phyloP scores from a whole-genome alignment of 2,329 filamentous ascomycete genomes.

The Colletotrichum siamense region DNA sequence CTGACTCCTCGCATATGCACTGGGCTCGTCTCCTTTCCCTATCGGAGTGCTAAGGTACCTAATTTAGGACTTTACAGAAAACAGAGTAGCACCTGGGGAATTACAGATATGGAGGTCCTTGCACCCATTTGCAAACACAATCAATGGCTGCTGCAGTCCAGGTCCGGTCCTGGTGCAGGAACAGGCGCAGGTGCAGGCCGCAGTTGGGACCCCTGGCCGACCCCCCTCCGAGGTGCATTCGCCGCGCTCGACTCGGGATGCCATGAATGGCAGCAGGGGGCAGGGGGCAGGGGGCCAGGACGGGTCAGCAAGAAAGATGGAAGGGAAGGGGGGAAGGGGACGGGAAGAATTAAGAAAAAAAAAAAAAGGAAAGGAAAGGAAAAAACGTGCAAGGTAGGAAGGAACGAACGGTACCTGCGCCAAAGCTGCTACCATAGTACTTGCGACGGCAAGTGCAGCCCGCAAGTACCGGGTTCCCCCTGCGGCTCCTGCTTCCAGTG shows the following conservation, averaged over 20 bases:
- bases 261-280: neutral
- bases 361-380: neutral
- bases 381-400: neutral
- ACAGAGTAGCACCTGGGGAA: neutral
- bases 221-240: neutral
- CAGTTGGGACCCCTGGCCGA: neutral
- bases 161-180: neutral
- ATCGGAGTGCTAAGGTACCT: neutral
- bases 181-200: neutral
- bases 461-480: slow-evolving; percentile 11
- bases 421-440: neutral
- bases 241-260: neutral
- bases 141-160: neutral
- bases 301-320: neutral
- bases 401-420: slow-evolving; percentile 18
- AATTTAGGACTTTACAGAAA: neutral
- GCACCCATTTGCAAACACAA: neutral
- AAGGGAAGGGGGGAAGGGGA: neutral
- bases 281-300: neutral
- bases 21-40: neutral
- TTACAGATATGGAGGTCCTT: neutral
- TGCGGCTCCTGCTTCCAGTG: neutral
- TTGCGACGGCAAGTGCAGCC: neutral
- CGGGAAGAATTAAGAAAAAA: neutral
- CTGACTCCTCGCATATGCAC: neutral